phyloP scores from a whole-genome alignment of 2,329 filamentous ascomycete species.

The Penicillium freii region DNA sequence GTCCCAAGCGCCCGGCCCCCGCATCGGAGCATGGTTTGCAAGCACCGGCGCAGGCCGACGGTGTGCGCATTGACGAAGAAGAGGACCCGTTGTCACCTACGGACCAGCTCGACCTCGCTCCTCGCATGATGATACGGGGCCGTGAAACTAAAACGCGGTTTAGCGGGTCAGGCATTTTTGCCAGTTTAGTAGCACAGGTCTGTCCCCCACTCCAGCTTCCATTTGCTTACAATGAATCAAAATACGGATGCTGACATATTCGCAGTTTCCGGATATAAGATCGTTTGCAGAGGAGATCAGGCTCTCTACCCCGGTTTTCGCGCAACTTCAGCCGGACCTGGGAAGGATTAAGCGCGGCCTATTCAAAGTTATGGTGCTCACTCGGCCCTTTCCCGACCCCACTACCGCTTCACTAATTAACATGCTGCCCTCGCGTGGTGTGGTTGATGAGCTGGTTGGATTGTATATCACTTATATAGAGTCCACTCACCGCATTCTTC shows the following conservation, averaged over 20 bases:
- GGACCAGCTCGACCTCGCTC: conserved; percentile 34
- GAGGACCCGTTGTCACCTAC: conserved; percentile 29
- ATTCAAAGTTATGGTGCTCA: conserved; percentile 32
- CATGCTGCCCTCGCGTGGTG: conserved; percentile 36
- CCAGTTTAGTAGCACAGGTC: conserved; percentile 42
- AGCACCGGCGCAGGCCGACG: conserved; percentile 10
- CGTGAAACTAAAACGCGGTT: conserved; percentile 43
- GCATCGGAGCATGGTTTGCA: neutral
- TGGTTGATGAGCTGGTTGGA: conserved; percentile 39
- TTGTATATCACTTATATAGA: conserved; percentile 43
- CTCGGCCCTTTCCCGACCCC: conserved; percentile 30
- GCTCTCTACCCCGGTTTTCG: conserved; percentile 36
- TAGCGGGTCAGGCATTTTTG: conserved; percentile 41
- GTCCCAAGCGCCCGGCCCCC: conserved; percentile 20
- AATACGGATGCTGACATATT: conserved; percentile 12
- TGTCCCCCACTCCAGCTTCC: conserved; percentile 3
- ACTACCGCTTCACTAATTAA: conserved; percentile 31
- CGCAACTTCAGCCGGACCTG: conserved; percentile 35
- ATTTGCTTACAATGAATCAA: neutral
- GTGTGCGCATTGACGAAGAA: conserved; percentile 18
- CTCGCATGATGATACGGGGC: conserved; percentile 39
- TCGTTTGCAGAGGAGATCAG: conserved; percentile 40
- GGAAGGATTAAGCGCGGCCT: conserved; percentile 33
- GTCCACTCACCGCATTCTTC: conserved; percentile 41
- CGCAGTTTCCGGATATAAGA: conserved; percentile 40